Evolutionary conservation across 164 flowering plant species (phyloP).

Genomic region (Umbellularia californica): DNA sequence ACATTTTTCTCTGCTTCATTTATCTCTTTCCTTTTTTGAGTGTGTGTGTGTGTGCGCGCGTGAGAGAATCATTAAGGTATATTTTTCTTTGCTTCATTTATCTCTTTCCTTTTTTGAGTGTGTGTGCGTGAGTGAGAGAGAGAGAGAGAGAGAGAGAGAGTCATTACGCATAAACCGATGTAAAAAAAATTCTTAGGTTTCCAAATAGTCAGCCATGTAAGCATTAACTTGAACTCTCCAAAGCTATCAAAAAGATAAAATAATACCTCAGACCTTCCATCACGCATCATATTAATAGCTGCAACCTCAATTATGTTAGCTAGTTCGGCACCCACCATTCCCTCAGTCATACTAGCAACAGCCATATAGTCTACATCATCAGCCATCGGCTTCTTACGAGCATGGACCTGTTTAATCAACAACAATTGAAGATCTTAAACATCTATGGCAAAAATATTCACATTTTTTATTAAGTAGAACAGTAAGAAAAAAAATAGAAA

Average conservation of each 20-base stretch:
- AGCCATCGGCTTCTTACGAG: conserved; percentile 95
- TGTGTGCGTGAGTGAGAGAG: too few relatives aligned
- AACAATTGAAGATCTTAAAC: neutral
- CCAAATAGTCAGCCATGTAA: neutral
- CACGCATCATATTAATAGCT: conserved; percentile 92
- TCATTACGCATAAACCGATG: too few relatives aligned
- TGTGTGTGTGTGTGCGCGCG: too few relatives aligned
- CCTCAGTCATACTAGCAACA: conserved; percentile 82
- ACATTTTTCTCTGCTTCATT: too few relatives aligned
- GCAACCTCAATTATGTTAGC: conserved; percentile 94
- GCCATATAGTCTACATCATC: conserved; percentile 92
- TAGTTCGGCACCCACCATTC: conserved; percentile 98
- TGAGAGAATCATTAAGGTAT: too few relatives aligned
- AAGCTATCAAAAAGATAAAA: neutral
- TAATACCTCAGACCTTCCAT: conserved; percentile 81
- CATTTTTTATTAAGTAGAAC: neutral
- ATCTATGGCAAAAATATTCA: neutral
- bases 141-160: too few relatives aligned
- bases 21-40: too few relatives aligned
- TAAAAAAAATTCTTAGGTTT: neutral
- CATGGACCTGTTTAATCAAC: conserved; percentile 67
- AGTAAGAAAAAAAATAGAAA: neutral
- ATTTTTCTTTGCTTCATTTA: too few relatives aligned
- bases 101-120: too few relatives aligned
- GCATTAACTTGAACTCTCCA: neutral